Base-by-base conservation (phyloP, 2,329 filamentous ascomycete genomes). In the Penicillium corylophilum region DNA sequence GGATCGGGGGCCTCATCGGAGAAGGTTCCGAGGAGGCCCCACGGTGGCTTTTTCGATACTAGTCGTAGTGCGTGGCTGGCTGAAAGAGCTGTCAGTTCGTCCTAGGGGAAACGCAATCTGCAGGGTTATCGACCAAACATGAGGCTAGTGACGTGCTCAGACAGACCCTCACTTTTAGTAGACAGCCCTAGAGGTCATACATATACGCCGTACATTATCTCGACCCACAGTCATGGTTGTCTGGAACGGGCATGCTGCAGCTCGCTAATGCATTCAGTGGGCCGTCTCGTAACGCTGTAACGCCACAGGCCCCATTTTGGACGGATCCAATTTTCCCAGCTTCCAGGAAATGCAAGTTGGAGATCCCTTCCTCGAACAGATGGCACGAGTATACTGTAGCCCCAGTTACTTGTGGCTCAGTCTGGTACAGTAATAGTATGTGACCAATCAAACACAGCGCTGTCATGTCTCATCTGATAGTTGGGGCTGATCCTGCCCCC, bases 281-380 rank as follows among this genome's bases (percentile, higher is more conserved):
- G 26, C 42, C 47, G 40, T 15, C 18, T 33, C 50, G 22, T 28
- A 33, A 41, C 50, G 42, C 35, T 24, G 28, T 28, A 20, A 42
- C 51, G 44, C 55, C 53, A 58, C 55, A 9, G 22, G 38, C 18
- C 31, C 31, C 47, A 48, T 38, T 59, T 54, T 41, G 18, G 46
- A 54, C 31, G 43, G 51, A 49, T 57, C 55, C 47, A 49, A 47
- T 52, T 51, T 51, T 55, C 44, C 55, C 56, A 50, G 53, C 44
- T 63, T 55, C 60, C 60, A 61, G 60, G 60, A 62, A 57, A 63
- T 63, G 60, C 60, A 60, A 26, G 59, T 42, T 24, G 60, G n/a
- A 54, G 59, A 63, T 63, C 59, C 16, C 48, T 51, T 39, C 35
- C 43, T 48, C n/a, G 35, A 53, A 45, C 28, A n/a, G 39, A 36